A percentile compares a stretch with the other conserved stretches of the same genome.
phyloP scores from a whole-genome alignment of 2,329 filamentous ascomycete species.

The Fusarium succisae region DNA sequence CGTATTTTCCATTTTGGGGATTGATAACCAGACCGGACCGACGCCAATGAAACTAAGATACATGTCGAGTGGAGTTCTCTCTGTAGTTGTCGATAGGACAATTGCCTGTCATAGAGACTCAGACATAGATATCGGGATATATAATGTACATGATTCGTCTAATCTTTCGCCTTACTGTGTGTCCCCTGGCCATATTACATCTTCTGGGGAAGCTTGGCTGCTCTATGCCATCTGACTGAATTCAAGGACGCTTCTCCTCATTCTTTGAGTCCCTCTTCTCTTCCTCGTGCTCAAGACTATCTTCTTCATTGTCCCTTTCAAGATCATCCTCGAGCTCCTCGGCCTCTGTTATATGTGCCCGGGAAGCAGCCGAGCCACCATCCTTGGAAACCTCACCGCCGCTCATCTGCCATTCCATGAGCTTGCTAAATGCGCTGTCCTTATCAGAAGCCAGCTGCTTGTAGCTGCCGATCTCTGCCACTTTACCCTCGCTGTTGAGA shows the following conservation, averaged over 20 bases:
- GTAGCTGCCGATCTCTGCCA: constrained; percentile 92
- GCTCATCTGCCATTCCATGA: constrained; percentile 99
- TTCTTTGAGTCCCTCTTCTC: constrained; percentile 31
- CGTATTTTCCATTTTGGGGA: constrained; percentile 19
- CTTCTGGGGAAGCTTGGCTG: constrained; percentile 8
- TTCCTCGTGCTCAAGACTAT: constrained; percentile 44
- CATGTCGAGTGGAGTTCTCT: constrained; percentile 42
- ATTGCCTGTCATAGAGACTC: constrained; percentile 34
- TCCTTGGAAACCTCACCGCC: constrained; percentile 73
- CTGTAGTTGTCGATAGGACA: constrained; percentile 22
- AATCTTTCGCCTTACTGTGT: constrained; percentile 20
- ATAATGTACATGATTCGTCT: constrained; percentile 44
- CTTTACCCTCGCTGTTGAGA: constrained; percentile 83
- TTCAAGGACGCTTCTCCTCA: constrained; percentile 36
- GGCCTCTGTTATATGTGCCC: constrained; percentile 58
- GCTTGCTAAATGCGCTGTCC: constrained; percentile 86
- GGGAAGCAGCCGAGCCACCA: constrained; percentile 44
- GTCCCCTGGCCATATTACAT: constrained; percentile 30
- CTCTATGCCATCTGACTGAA: background rate
- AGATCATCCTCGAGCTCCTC: constrained; percentile 63
- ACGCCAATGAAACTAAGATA: constrained; percentile 36
- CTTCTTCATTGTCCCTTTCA: constrained; percentile 51
- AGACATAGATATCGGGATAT: constrained; percentile 41
- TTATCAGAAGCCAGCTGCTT: constrained; percentile 75
- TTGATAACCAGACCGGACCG: constrained; percentile 33